Base-by-base conservation (phyloP, 441 rosid genomes). In the Raphanus hybrid region DNA sequence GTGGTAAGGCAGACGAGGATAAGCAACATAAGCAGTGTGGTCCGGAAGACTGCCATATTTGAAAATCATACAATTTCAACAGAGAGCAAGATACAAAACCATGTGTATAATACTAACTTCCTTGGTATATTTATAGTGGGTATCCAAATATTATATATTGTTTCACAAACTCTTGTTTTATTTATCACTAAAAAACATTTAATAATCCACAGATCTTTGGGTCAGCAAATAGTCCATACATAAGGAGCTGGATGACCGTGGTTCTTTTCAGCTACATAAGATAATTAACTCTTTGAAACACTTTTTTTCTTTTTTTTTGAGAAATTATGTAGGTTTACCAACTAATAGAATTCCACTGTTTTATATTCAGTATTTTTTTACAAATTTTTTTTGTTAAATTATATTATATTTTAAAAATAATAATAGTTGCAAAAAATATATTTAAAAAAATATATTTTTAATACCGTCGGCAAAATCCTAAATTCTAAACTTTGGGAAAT, bases 1-100 rank as follows among this genome's bases (percentile, higher is more conserved):
- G 75, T 61, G 54, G 34, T n/a, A 54, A 73, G 66, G 57, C 32
- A 73, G 69, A 73, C 20, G 62, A 78, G 16, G 67, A 78, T 20
- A 12, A 78, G 35, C 15, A 73, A 68, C 14, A 78, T 16, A 78
- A 68, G 8, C 4, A 74, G 23, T 68, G 34, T 74, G 5, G 34
- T 62, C 48, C 70, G 58, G 2, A 63, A 29, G 67, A 62, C 63
- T 0, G 78, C 62, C 82, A 78, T 78, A 29, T 68, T 32, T 11
- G 8, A 52, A 27, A 18, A 18, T 27, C 35, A 67, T 29, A 29
- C 69, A 62, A 35, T 3, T 23, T 50, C 20, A 55, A 5, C 8
- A 20, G 3, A 20, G 3, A 32, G 66, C 8, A 12, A 8, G 15
- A 41, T 39, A 67, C 32, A 26, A 35, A 34, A 23, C 20, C 52